phyloP scores from a whole-genome alignment of 106 monocot genomes.

The Cymbidium sinense region DNA sequence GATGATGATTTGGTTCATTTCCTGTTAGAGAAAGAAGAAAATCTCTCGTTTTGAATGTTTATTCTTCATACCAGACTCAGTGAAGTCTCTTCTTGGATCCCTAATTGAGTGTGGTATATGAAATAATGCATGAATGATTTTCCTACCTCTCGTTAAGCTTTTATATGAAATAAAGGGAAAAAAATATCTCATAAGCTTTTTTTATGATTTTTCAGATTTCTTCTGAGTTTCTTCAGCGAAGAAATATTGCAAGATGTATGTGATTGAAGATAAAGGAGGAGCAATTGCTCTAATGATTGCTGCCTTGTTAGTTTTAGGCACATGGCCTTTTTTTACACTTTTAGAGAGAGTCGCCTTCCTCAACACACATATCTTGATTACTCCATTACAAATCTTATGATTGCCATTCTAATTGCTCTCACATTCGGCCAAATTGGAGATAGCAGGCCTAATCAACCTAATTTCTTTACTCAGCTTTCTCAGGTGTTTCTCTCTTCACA shows the following conservation, averaged over 20 bases:
- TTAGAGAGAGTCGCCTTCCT: conserved; percentile 88
- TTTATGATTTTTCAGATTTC: neutral
- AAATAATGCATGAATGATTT: no score
- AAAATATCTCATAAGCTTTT: neutral
- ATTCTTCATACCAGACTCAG: no score
- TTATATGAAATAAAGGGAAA: no score
- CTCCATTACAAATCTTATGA: conserved; percentile 80
- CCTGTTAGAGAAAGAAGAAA: neutral
- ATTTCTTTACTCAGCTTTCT: conserved; percentile 79
- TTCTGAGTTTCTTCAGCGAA: no score
- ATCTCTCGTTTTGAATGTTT: no score
- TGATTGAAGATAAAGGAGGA: conserved; percentile 78
- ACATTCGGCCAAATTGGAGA: conserved; percentile 86
- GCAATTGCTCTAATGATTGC: conserved; percentile 87
- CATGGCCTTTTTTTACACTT: conserved; percentile 79
- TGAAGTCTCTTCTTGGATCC: no score
- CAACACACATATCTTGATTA: conserved; percentile 94
- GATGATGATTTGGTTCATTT: neutral
- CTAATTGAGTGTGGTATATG: no score
- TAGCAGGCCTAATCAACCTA: conserved; percentile 54
- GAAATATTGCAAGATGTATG: conserved; percentile 51
- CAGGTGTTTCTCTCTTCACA: conserved; percentile 36
- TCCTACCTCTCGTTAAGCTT: no score
- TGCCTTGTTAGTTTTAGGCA: conserved; percentile 75
- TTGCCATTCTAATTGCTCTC: conserved; percentile 70